Evolutionary conservation across 2,329 filamentous ascomycete genomes (phyloP).

Genomic region (Chaetothyriales sp.): DNA sequence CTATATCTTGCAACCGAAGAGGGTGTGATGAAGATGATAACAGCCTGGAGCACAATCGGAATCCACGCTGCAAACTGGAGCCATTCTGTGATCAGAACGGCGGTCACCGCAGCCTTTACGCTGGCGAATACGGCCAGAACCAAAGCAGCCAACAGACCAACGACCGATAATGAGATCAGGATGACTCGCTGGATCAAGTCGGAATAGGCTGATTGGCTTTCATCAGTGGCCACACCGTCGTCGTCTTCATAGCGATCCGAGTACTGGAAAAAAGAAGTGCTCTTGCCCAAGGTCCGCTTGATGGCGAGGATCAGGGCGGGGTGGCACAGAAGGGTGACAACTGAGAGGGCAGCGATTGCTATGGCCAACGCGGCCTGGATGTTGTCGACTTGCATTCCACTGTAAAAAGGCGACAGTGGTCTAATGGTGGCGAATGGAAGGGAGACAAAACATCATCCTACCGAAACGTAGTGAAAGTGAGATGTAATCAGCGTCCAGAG

Average conservation of each 20-base stretch:
- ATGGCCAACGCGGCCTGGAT: slow-evolving; percentile 7
- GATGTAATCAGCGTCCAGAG: no score
- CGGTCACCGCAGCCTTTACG: slow-evolving; percentile 23
- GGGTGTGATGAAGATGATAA: slow-evolving; percentile 11
- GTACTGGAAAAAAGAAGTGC: slow-evolving; percentile 3
- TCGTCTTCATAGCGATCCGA: slow-evolving; percentile 47
- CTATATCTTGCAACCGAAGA: slow-evolving; percentile 10
- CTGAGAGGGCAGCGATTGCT: slow-evolving; percentile 8
- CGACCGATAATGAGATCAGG: slow-evolving; percentile 38
- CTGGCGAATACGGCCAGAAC: slow-evolving; percentile 41
- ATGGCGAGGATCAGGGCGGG: slow-evolving; percentile 1
- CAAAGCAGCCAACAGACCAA: slow-evolving; percentile 42
- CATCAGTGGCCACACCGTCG: slow-evolving; percentile 53
- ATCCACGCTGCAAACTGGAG: slow-evolving; percentile 46
- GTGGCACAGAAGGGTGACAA: slow-evolving; percentile 8
- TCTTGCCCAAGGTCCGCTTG: slow-evolving; percentile 2
- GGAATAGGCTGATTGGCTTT: slow-evolving; percentile 48
- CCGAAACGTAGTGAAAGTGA: no score
- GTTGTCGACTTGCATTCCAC: slow-evolving; percentile 4
- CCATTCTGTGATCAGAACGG: slow-evolving; percentile 42
- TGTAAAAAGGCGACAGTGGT: background rate
- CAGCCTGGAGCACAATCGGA: slow-evolving; percentile 12
- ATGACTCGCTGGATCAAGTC: slow-evolving; percentile 41
- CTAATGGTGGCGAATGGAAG: background rate
- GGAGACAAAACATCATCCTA: no score